Conservation (phyloP, 2,329 filamentous ascomycete genomes). For the Ceratocystis albifundus region DNA sequence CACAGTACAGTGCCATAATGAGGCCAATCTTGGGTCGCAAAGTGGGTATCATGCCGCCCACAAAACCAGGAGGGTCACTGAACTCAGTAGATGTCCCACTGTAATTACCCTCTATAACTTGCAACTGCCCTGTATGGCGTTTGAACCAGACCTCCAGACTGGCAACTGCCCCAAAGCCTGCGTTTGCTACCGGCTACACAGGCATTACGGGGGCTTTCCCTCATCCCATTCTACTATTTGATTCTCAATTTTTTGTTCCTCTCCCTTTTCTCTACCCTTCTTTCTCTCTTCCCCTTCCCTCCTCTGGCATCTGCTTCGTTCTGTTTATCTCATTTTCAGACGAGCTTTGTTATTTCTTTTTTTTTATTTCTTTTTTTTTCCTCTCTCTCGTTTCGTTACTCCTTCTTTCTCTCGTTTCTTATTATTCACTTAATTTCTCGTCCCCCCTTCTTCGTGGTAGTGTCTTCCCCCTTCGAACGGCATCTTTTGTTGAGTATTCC, state of each 20-base stretch:
- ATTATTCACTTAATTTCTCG: slow-evolving; percentile 20
- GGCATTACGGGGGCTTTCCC: not conserved
- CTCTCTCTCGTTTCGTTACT: not conserved
- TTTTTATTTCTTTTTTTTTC: slow-evolving; percentile 1
- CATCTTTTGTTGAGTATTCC: not conserved
- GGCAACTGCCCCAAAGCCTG: not conserved
- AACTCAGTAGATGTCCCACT: too few relatives aligned
- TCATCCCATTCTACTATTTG: not conserved
- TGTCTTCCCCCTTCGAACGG: not conserved
- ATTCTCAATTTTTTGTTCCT: not conserved
- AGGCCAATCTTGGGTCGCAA: too few relatives aligned
- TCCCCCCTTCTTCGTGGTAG: slow-evolving; percentile 8
- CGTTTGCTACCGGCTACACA: not conserved
- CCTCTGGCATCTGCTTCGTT: not conserved
- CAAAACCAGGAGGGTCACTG: too few relatives aligned
- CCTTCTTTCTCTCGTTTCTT: not conserved
- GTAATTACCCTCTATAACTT: too few relatives aligned
- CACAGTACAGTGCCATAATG: too few relatives aligned
- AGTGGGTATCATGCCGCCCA: not conserved
- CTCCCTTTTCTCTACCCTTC: not conserved
- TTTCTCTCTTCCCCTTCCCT: not conserved
- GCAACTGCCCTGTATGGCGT: too few relatives aligned
- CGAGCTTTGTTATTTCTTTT: not conserved
- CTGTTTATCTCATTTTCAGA: not conserved
- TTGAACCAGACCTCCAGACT: not conserved